Conservation (phyloP, 2,329 filamentous ascomycete species). For the Cladobotryum protrusum region DNA sequence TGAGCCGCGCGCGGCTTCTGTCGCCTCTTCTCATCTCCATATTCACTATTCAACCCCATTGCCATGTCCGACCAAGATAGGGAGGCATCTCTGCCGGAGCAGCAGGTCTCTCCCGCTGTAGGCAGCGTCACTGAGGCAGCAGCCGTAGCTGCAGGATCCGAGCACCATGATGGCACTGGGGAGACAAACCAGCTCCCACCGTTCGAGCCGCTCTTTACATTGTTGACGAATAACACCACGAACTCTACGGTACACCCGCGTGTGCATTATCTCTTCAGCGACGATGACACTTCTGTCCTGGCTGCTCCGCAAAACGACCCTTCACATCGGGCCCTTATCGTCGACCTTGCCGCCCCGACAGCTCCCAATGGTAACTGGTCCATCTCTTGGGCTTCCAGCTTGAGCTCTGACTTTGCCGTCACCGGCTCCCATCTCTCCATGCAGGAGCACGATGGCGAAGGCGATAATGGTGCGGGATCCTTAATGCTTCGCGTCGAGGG, state of each 20-base stretch:
- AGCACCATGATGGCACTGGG: constrained; percentile 9
- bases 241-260: constrained; percentile 74
- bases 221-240: constrained; percentile 70
- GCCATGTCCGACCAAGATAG: constrained; percentile 12
- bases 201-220: constrained; percentile 78
- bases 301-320: constrained; percentile 43
- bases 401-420: constrained; percentile 67
- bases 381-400: constrained; percentile 63
- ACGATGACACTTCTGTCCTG: constrained; percentile 78
- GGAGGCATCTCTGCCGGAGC: constrained; percentile 4
- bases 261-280: constrained; percentile 87
- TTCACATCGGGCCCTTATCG: constrained; percentile 44
- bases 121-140: constrained; percentile 1
- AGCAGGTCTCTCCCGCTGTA: not conserved
- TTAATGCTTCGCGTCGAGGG: constrained; percentile 32
- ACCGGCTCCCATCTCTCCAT: constrained; percentile 38
- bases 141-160: constrained; percentile 11
- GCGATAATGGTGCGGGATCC: constrained; percentile 15
- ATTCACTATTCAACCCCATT: constrained; percentile 5
- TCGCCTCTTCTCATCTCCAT: constrained; percentile 5
- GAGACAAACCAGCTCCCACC: constrained; percentile 24
- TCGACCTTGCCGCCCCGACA: constrained; percentile 43
- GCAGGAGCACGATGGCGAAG: constrained; percentile 34
- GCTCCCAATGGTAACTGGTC: constrained; percentile 31
- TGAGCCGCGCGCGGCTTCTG: constrained; percentile 7